Evolutionary conservation across 2,329 filamentous ascomycete species (phyloP).

Genomic region (Cadophora sp.): DNA sequence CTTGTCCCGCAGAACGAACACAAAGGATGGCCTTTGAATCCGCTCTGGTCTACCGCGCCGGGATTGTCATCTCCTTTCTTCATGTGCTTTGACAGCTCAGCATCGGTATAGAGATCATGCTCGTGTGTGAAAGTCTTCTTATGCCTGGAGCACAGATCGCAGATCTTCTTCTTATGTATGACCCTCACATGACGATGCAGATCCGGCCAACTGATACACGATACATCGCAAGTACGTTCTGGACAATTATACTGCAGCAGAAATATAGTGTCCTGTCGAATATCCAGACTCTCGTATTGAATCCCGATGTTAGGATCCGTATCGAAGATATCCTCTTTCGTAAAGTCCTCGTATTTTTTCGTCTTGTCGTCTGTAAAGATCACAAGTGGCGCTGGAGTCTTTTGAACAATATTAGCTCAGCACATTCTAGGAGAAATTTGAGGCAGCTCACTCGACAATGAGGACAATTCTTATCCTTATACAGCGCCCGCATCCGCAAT

Average conservation of each 20-base stretch:
- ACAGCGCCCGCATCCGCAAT: slow-evolving; percentile 87
- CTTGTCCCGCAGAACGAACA: slow-evolving; percentile 91
- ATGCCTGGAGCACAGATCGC: slow-evolving; percentile 88
- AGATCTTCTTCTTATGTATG: slow-evolving; percentile 87
- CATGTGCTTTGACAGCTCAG: slow-evolving; percentile 87
- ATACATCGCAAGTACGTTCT: slow-evolving; percentile 81
- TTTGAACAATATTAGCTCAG: slow-evolving; percentile 46
- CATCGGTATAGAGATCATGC: slow-evolving; percentile 86
- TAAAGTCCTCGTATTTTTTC: slow-evolving; percentile 88
- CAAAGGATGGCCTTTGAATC: slow-evolving; percentile 93
- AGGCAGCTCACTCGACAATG: slow-evolving; percentile 78
- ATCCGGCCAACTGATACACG: slow-evolving; percentile 81
- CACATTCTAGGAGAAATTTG: not conserved
- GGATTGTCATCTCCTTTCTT: slow-evolving; percentile 89
- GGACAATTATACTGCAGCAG: slow-evolving; percentile 95
- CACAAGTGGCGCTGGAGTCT: slow-evolving; percentile 78
- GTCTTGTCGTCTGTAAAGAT: slow-evolving; percentile 87
- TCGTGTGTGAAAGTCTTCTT: slow-evolving; percentile 99
- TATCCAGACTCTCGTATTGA: slow-evolving; percentile 86
- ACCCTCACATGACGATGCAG: slow-evolving; percentile 82
- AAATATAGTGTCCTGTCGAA: slow-evolving; percentile 88
- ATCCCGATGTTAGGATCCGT: slow-evolving; percentile 89
- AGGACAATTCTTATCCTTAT: slow-evolving; percentile 96
- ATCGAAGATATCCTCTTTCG: slow-evolving; percentile 73
- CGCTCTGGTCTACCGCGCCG: slow-evolving; percentile 88